phyloP scores from a whole-genome alignment of 129 eudicot species.

The Rutidosis leptorrhynchoides region DNA sequence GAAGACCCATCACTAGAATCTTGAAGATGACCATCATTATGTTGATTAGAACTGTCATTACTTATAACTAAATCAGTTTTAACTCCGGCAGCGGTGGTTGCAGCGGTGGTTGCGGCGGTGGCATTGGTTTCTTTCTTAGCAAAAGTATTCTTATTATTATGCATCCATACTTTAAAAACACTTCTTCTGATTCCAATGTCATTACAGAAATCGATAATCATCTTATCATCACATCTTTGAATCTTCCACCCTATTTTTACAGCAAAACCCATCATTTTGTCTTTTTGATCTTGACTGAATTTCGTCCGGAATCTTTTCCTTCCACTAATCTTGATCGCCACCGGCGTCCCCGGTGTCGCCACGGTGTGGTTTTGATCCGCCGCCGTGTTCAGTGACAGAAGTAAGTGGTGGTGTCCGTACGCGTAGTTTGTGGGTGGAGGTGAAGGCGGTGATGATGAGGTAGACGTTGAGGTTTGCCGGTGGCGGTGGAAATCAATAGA shows the following conservation, averaged over 20 bases:
- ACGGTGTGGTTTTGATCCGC: constrained; percentile 34
- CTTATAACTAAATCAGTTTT: constrained; percentile 11
- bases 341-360: constrained; percentile 53
- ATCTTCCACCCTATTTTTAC: constrained; percentile 72
- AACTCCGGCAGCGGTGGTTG: not conserved
- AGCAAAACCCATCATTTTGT: constrained; percentile 56
- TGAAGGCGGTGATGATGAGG: constrained; percentile 42
- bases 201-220: constrained; percentile 53
- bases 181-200: constrained; percentile 60
- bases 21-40: constrained; percentile 35
- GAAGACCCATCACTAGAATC: constrained; percentile 53
- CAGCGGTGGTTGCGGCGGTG: not conserved
- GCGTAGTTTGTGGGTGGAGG: constrained; percentile 44
- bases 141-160: constrained; percentile 69
- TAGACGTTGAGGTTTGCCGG: constrained; percentile 25
- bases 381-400: constrained; percentile 41
- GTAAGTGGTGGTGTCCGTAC: constrained; percentile 27
- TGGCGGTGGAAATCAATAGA: constrained; percentile 47
- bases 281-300: constrained; percentile 76
- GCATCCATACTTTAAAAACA: constrained; percentile 89
- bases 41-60: constrained; percentile 22
- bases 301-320: constrained; percentile 73
- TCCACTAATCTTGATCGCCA: constrained; percentile 38
- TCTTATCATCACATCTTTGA: constrained; percentile 55
- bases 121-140: constrained; percentile 33